Evolutionary conservation across 139 green algal genomes (phyloP).

Genomic region (Penium margaritaceum): DNA sequence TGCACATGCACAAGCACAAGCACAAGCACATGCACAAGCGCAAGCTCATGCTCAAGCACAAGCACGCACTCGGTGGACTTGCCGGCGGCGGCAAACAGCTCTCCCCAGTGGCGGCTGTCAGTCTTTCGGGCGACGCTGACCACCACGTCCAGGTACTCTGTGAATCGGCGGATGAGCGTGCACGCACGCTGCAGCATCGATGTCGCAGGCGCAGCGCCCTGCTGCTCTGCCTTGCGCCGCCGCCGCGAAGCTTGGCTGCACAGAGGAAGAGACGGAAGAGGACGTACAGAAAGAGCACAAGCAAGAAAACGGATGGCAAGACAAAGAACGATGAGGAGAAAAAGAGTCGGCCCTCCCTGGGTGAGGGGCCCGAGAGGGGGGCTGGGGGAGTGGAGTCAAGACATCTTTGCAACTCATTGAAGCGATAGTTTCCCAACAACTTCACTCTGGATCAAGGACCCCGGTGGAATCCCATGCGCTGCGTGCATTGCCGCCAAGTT

Average conservation of each 20-base stretch:
- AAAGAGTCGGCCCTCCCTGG: neutral
- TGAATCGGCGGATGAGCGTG: constrained; percentile 68
- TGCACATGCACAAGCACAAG: neutral
- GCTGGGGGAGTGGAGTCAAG: neutral
- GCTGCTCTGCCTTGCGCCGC: neutral
- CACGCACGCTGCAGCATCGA: constrained; percentile 65
- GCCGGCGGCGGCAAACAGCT: constrained; percentile 82
- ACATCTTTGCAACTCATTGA: neutral
- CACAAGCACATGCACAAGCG: neutral
- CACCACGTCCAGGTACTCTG: constrained; percentile 68
- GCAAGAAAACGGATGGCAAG: neutral
- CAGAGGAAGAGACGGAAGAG: neutral
- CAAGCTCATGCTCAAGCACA: neutral
- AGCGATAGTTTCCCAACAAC: too few relatives aligned
- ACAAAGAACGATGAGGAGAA: neutral
- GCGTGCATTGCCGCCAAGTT: too few relatives aligned
- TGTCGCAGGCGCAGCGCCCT: constrained; percentile 10
- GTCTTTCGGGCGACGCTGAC: constrained; percentile 90
- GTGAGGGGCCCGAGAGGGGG: neutral
- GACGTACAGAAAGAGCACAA: too few relatives aligned
- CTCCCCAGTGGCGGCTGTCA: constrained; percentile 77
- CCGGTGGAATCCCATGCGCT: too few relatives aligned
- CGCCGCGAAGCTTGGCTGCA: neutral
- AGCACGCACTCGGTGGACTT: constrained; percentile 47
- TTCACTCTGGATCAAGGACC: too few relatives aligned